phyloP scores from a whole-genome alignment of 2,329 filamentous ascomycete species.

The Stachybotrys chlorohalonatus region DNA sequence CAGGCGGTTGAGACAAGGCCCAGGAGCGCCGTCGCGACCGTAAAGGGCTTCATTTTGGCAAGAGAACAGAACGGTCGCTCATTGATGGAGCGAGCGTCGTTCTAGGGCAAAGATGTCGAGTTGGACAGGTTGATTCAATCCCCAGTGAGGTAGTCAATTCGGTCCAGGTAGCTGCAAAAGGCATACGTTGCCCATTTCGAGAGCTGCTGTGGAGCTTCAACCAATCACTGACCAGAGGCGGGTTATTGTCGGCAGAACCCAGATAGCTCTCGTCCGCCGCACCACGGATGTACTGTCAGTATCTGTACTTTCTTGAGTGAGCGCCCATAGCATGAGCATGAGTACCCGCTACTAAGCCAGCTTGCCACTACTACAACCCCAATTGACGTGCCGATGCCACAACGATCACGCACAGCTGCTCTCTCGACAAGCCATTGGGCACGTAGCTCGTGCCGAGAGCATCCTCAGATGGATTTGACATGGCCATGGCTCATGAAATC shows the following conservation, averaged over 20 bases:
- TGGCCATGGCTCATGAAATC: too few relatives aligned
- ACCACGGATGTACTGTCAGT: too few relatives aligned
- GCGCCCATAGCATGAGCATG: too few relatives aligned
- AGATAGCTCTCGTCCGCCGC: too few relatives aligned
- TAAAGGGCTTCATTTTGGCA: slow-evolving; percentile 30
- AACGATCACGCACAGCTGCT: background rate
- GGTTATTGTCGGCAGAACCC: slow-evolving; percentile 8
- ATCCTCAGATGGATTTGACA: too few relatives aligned
- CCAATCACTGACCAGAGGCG: slow-evolving; percentile 14
- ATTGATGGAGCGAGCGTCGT: slow-evolving; percentile 21
- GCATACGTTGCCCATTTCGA: slow-evolving; percentile 26
- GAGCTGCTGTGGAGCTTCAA: slow-evolving; percentile 16
- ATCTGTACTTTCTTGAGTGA: too few relatives aligned
- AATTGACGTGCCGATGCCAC: background rate
- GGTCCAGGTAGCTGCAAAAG: slow-evolving; percentile 16
- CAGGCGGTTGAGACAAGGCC: slow-evolving; percentile 45
- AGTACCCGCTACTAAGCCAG: too few relatives aligned
- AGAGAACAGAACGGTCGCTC: slow-evolving; percentile 16
- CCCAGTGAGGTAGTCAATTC: slow-evolving; percentile 14
- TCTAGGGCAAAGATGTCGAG: slow-evolving; percentile 6
- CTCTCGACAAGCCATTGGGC: background rate
- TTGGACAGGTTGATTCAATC: slow-evolving; percentile 8
- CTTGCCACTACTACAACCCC: background rate
- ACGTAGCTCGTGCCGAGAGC: background rate
- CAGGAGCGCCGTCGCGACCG: slow-evolving; percentile 48